These are phyloP conservation scores for Coprinopsis cinerea DNA, from an alignment of 768 basidiomycete species.

Conservation along the genomic window DNA sequence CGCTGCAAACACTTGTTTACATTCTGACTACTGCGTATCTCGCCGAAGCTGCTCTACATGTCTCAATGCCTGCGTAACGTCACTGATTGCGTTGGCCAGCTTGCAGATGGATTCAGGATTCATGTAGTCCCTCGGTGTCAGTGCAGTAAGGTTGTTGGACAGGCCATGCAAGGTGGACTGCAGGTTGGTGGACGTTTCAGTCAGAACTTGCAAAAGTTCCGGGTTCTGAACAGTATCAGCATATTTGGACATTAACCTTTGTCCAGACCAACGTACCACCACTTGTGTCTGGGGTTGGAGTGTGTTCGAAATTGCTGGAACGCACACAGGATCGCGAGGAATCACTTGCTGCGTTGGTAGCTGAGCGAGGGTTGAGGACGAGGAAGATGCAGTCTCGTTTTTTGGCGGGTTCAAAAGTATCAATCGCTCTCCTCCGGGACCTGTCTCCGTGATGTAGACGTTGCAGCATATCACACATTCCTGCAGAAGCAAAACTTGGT, in stretches of 20 bases:
- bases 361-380: neutral
- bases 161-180: conserved; percentile 47
- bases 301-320: too few species aligned
- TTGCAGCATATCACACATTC: conserved; percentile 74
- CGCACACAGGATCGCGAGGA: neutral
- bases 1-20: too few species aligned
- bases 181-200: conserved; percentile 32
- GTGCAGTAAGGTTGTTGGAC: conserved; percentile 41
- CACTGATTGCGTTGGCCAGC: conserved; percentile 65
- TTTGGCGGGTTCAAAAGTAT: conserved; percentile 20
- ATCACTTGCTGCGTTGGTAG: neutral
- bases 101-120: conserved; percentile 48
- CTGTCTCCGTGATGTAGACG: conserved; percentile 50
- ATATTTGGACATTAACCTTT: too few species aligned
- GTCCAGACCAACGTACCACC: too few species aligned
- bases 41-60: conserved; percentile 49
- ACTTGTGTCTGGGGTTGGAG: too few species aligned
- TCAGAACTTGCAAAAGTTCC: neutral
- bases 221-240: too few species aligned
- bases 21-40: neutral
- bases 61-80: conserved; percentile 55
- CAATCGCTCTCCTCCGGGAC: conserved; percentile 40
- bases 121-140: conserved; percentile 32
- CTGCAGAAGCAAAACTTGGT: conserved; percentile 28
- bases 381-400: neutral